Base-by-base conservation (phyloP, 2,329 filamentous ascomycete species). In the Elsinoe necatrix region DNA sequence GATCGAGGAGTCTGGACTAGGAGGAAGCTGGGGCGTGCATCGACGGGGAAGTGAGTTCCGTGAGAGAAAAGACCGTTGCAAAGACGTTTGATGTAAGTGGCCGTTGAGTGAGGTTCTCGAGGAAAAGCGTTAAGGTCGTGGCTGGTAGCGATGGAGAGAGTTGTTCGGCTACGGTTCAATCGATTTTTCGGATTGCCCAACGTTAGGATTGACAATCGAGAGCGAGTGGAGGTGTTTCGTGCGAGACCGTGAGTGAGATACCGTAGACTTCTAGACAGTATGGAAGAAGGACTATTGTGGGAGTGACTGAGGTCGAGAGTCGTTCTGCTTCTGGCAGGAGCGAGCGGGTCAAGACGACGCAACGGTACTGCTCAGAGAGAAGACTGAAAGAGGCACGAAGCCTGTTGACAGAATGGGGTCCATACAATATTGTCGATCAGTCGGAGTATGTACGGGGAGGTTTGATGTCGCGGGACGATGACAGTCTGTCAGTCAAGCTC, bases 191-290 rank as follows among this genome's bases (percentile, higher is more conserved):
- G 48, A 52, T 25, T 20, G 48, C 14, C 23, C 34, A 56, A 47
- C 54, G 54, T 42, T 56, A 31, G 21, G 42, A 56, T 56, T 56
- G 39, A 41, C 54, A 56, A 56, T 56, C 54, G 54, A 56, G 47
- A 56, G 54, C 54, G 54, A 56, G 42, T 45, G 54, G 54, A 56
- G 21, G 29, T 52, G 48, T 52, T 52, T 52, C 48, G 48, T 39
- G 31, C 34, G 39, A 25, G 48, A 37, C 48, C 48, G 48, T 52
- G 29, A 31, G 18, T 34, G 18, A 20, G 20, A 23, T 37, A 52
- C 31, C 48, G 48, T 52, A 52, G 48, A 52, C 20, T n/a, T 52
- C 48, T 52, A 35, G 48, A 52, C 34, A 45, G 31, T 16, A 20
- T 5, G 14, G 21, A 25, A 20, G 48, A 52, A 52, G 48, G 48